Evolutionary conservation across 768 basidiomycete species (phyloP), one percentile per base, ranked within the genome.

Genomic region (Grammothele lineata): DNA sequence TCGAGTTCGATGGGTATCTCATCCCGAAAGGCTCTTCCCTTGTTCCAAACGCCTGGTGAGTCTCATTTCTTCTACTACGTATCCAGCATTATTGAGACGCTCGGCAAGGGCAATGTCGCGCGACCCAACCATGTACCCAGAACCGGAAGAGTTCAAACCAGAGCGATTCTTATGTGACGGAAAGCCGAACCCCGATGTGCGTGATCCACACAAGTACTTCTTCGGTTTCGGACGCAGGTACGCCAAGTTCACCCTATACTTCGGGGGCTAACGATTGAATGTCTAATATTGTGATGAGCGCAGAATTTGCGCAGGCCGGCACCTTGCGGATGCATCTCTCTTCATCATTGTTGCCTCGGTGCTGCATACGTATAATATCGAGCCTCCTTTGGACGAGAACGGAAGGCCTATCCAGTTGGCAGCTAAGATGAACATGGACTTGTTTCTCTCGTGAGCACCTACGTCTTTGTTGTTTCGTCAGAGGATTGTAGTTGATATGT

Each of bases 11-110:
- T 7, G 55, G 60, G 7, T 51, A 59, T 34, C 47, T 57, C 37
- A 57, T 64, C 11, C 64, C 64, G 8, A 53, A 55, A 14, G 64
- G 64, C 10, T 45, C 55, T 15, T 17, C 37, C 7, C 19, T 38
- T 12, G 14, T 38, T 12, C n/a, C 37, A 12, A 38, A 38, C 22
- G 18, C 22, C 5, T 38, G 37, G 37, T 19, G 17, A 10, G 34
- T 43, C 12, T 14, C 17, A 21, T 7, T 19, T 18, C n/a, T 4
- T 18, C 22, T 12, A 6, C 37, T 14, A 18, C 5, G 37, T n/a
- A n/a, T n/a, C n/a, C 10, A 23, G 5, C 8, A 22, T 18, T 7
- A 25, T 9, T 33, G 26, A 5, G 9, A 27, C 18, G 26, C 40
- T 30, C 2, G 5, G 17, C 33, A 17, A 53, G 52, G 47, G 46